A percentile compares a stretch with the other conserved stretches of the same genome.
These are phyloP conservation scores for Vitis hybrid DNA, from an alignment of 177 flowering plant species.

Conservation along the genomic window DNA sequence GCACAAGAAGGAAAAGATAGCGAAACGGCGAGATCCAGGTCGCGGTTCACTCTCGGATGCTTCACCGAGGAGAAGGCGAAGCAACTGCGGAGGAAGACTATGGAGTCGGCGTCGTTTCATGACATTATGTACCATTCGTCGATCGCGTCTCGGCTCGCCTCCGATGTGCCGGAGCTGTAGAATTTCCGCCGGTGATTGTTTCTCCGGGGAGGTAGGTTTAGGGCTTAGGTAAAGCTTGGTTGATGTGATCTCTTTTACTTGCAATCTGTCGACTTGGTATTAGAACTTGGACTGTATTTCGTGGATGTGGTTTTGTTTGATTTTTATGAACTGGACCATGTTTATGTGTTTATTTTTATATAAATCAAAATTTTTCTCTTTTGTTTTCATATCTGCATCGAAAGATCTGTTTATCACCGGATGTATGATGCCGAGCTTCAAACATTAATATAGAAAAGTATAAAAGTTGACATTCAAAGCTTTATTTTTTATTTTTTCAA, in stretches of 20 bases:
- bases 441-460: too few species aligned
- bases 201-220: not conserved
- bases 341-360: too few species aligned
- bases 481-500: too few species aligned
- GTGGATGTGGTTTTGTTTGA: too few species aligned
- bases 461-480: too few species aligned
- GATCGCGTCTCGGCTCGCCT: conserved; percentile 35
- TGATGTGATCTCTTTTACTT: not conserved
- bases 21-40: conserved; percentile 11
- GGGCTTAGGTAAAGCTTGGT: not conserved
- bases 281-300: too few species aligned
- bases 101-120: conserved; percentile 34
- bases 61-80: conserved; percentile 54
- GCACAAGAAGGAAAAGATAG: not conserved
- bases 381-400: too few species aligned
- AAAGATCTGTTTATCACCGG: too few species aligned
- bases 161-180: conserved; percentile 21
- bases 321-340: too few species aligned
- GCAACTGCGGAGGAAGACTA: conserved; percentile 36
- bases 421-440: too few species aligned
- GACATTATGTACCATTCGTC: conserved; percentile 44
- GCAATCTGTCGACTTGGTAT: conserved; percentile 9
- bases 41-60: conserved; percentile 32
- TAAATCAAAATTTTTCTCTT: too few species aligned
- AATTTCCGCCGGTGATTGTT: not conserved